These are phyloP conservation scores for Metschnikowia gelsemii DNA, from an alignment of 805 yeast genomes.

Conservation along the genomic window DNA sequence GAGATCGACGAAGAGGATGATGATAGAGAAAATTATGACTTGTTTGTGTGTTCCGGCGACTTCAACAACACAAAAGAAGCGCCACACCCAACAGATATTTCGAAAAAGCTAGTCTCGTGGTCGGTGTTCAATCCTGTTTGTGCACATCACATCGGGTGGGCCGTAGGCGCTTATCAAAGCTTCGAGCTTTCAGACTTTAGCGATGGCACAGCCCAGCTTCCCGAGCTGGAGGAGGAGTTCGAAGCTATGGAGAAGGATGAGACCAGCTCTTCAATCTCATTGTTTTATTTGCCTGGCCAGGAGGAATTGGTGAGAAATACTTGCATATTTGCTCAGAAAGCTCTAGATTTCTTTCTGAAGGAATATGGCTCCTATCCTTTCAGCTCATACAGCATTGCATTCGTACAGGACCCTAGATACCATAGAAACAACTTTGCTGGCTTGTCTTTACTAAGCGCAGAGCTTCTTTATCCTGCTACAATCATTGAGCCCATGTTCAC, in stretches of 20 bases:
- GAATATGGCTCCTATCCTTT: constrained; percentile 95
- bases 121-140: constrained; percentile 80
- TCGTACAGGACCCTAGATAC: constrained; percentile 44
- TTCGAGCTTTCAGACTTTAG: constrained; percentile 50
- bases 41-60: constrained; percentile 71
- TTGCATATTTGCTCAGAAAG: constrained; percentile 71
- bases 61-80: constrained; percentile 61
- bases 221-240: constrained; percentile 30
- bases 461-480: constrained; percentile 66
- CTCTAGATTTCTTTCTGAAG: constrained; percentile 77
- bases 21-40: constrained; percentile 48
- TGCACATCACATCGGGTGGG: constrained; percentile 94
- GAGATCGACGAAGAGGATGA: constrained; percentile 41
- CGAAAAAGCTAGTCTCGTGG: constrained; percentile 73
- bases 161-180: constrained; percentile 82
- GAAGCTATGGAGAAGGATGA: constrained; percentile 33
- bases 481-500: constrained; percentile 75
- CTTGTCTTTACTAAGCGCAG: constrained; percentile 57
- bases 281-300: constrained; percentile 64
- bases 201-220: constrained; percentile 28
- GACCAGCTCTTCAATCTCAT: constrained; percentile 41
- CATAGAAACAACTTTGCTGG: constrained; percentile 65
- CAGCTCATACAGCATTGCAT: constrained; percentile 73
- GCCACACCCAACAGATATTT: constrained; percentile 71
- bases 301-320: constrained; percentile 62